Conservation (phyloP, 305 asterid species). For the Solanum hybrid region DNA sequence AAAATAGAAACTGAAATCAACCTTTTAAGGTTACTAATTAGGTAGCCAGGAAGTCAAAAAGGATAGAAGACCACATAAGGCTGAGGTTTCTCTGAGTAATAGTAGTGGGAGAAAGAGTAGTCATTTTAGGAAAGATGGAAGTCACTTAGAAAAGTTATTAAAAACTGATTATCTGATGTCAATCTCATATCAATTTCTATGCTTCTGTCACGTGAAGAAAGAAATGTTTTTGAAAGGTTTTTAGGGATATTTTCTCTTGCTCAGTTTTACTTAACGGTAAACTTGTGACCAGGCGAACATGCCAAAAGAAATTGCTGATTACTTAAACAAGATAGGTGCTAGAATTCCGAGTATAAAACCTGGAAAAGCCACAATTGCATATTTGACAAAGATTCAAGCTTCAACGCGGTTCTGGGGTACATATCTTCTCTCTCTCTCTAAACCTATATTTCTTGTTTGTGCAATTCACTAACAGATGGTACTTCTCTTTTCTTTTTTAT, state of each 20-base stretch:
- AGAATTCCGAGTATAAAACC: conserved; percentile 88
- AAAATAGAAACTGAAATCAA: background rate
- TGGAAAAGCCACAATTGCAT: conserved; percentile 90
- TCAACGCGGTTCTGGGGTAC: conserved; percentile 99
- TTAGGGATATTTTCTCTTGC: background rate
- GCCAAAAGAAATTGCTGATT: conserved; percentile 97
- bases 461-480: background rate
- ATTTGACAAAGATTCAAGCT: conserved; percentile 83
- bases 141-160: background rate
- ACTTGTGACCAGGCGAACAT: conserved; percentile 61
- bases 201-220: background rate
- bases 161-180: background rate
- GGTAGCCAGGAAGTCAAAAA: background rate
- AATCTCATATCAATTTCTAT: background rate
- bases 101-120: background rate
- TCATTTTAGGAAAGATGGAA: background rate
- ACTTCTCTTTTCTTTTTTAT: background rate
- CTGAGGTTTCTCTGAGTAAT: background rate
- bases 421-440: background rate
- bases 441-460: background rate
- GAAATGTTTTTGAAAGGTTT: background rate
- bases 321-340: conserved; percentile 93
- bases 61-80: background rate
- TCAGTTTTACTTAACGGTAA: background rate
- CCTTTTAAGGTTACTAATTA: background rate